Evolutionary conservation across 2,329 filamentous ascomycete genomes (phyloP), one percentile per base, ranked within the genome.

Genomic region (Penicillium sp.): DNA sequence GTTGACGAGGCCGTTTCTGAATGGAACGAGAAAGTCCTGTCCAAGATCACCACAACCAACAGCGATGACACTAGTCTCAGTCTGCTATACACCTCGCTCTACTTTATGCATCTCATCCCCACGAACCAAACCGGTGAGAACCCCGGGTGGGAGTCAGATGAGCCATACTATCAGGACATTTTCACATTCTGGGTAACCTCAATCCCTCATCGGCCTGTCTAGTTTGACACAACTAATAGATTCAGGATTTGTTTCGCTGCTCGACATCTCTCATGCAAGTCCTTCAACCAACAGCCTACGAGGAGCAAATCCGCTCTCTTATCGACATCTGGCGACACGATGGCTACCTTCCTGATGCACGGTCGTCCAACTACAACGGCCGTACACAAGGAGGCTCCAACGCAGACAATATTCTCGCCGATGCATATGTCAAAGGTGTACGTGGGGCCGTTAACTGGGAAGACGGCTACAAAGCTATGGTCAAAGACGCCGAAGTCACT

Each of bases 81-180:
- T 53, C 78, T 90, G 30, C 78, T 92, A 2, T 92, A 92, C 75
- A 85, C 85, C 0, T 87, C 86, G 0, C 71, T 92, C 37, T 91
- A 91, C 69, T 88, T 89, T 66, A 89, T 89, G 84, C 84, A 87
- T 60, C 73, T 91, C 11, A 83, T 90, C 38, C 88, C 89, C 0
- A 88, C 87, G 0, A 89, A 91, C 70, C 85, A 87, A 63, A 90
- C 88, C 0, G 88, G 87, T 0, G 89, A 91, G 70, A 92, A 91
- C 61, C 88, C 88, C 0, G 74, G 81, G 0, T 91, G 89, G 88
- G 71, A 77, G 1, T 87, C 85, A 1, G 67, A 71, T 0, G 89
- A 91, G 71, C 88, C 89, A 1, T 90, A 89, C 68, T 91, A 89
- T 68, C 86, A 89, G 60, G 89, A 91, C 60, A 85, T 88, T 16